Base-by-base conservation (phyloP, 2,329 filamentous ascomycete species). In the Hymenoscyphus occultus region DNA sequence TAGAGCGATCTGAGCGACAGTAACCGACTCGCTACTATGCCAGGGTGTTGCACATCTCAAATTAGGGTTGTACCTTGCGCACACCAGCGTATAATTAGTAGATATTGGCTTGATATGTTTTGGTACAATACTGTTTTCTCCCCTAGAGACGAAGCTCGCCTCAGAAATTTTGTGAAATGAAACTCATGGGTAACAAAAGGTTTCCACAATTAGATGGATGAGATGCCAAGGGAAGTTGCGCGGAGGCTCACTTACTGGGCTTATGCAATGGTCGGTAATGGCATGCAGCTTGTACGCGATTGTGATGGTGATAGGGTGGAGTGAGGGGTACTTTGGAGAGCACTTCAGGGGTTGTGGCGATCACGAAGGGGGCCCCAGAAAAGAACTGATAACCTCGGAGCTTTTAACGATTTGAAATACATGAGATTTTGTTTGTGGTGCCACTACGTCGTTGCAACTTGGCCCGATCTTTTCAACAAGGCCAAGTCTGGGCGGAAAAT, bases 221-320 rank as follows among this genome's bases (percentile, higher is more conserved):
- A 19, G n/a, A 22, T 12, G 45, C 45, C 45, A 51, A 51, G 45
- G 22, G 22, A 22, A 9, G 22, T 51, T 10, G 45, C 19, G 45
- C 45, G 45, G 45, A 51, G 45, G 45, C 19, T 28, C 19, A 51
- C 45, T 12, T 51, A 19, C 22, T 51, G 45, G 45, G n/a, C 2
- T 51, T 22, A 51, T 51, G 45, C 45, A 51, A 51, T 51, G 45
- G 45, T 51, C 7, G 45, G 45, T 51, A 51, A 51, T 51, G 22
- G 45, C 45, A 51, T 51, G 45, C 22, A 51, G 45, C 45, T 51
- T 28, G 13, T 12, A 51, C 22, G 45, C 22, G 19, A 51, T 51
- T 51, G 45, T 51, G 45, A 51, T 51, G 19, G 45, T 51, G 45
- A 51, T 51, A 12, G 22, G 45, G 45, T 51, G 19, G 45, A n/a